phyloP scores from a whole-genome alignment of 1,284 basidiomycete genomes.

The Tausonia pullulans region DNA sequence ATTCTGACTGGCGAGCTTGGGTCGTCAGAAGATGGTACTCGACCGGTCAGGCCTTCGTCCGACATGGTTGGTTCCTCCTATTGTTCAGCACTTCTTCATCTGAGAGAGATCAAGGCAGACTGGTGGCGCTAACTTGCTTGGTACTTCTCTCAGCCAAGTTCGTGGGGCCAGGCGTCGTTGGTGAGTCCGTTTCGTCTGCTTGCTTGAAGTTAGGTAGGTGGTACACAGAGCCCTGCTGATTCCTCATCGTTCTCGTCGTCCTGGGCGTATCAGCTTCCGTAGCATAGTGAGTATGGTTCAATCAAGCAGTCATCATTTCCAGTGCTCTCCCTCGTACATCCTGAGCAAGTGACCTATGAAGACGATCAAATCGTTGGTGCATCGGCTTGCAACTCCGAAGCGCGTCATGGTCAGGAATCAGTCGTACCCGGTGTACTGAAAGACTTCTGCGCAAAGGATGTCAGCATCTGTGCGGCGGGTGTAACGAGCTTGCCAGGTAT shows the following conservation, averaged over 20 bases:
- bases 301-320: neutral
- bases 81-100: neutral
- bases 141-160: slow-evolving; percentile 22
- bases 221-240: neutral
- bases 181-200: slow-evolving; percentile 4
- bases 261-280: neutral
- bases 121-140: neutral
- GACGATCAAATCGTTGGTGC: too few species aligned
- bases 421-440: too few species aligned
- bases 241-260: neutral
- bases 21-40: neutral
- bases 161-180: slow-evolving; percentile 36
- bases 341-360: too few species aligned
- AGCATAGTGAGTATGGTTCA: neutral
- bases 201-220: too few species aligned
- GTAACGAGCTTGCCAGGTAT: too few species aligned
- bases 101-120: neutral
- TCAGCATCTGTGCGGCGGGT: too few species aligned
- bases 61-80: neutral
- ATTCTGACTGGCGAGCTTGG: too few species aligned
- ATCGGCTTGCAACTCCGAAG: neutral
- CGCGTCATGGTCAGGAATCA: too few species aligned
- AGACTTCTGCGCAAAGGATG: too few species aligned
- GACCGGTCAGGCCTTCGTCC: neutral
- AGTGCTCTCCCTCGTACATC: neutral